A percentile compares a stretch with the other conserved stretches of the same genome.
phyloP scores from a whole-genome alignment of 805 yeast genomes.

The Saturnispora sekii region DNA sequence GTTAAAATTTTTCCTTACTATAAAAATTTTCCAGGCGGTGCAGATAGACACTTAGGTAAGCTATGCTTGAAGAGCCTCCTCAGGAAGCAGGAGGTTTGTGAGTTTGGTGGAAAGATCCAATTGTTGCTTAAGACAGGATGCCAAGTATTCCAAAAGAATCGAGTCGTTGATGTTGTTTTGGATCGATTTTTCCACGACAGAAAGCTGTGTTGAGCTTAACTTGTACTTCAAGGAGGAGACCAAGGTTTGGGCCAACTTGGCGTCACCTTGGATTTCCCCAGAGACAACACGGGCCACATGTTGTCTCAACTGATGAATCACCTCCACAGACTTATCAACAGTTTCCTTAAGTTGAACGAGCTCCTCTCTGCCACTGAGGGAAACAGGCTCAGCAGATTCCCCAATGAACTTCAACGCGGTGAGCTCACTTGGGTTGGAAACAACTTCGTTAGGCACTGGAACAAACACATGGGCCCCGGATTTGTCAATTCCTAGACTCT shows the following conservation, averaged over 20 bases:
- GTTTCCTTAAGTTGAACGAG: constrained; percentile 38
- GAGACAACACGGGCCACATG: constrained; percentile 36
- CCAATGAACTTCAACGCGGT: constrained; percentile 42
- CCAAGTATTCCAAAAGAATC: constrained; percentile 69
- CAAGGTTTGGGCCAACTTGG: constrained; percentile 57
- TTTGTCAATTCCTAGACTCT: constrained; percentile 31
- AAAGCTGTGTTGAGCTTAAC: constrained; percentile 41
- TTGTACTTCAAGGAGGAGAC: constrained; percentile 45
- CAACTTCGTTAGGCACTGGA: constrained; percentile 60
- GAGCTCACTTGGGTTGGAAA: constrained; percentile 49
- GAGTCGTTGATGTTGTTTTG: constrained; percentile 71
- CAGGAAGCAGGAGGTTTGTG: constrained; percentile 40
- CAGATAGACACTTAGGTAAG: background rate
- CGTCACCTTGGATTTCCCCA: constrained; percentile 39
- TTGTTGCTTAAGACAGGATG: constrained; percentile 78
- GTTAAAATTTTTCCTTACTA: background rate
- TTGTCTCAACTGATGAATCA: constrained; percentile 39
- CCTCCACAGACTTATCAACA: constrained; percentile 34
- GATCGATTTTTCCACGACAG: constrained; percentile 49
- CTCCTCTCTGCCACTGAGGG: constrained; percentile 28
- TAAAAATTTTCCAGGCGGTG: background rate
- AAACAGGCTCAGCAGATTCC: constrained; percentile 28
- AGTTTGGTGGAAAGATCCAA: constrained; percentile 69
- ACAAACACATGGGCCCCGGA: constrained; percentile 53
- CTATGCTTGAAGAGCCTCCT: constrained; percentile 23